These are phyloP conservation scores for Barnettozyma sucrosica DNA, from an alignment of 805 yeast species.

Conservation along the genomic window DNA sequence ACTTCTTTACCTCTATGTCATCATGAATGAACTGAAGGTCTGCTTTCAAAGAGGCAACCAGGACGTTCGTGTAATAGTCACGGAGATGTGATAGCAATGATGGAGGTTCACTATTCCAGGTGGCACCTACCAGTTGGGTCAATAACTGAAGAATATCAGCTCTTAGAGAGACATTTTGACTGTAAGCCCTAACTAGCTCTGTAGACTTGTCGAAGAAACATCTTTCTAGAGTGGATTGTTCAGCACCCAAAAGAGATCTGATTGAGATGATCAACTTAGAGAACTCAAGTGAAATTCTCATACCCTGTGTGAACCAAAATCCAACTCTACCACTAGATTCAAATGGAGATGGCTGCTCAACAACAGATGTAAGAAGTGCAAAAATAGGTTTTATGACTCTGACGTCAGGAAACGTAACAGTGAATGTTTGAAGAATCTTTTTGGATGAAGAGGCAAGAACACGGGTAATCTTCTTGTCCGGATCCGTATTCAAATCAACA, in stretches of 20 bases:
- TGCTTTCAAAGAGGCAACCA: constrained; percentile 52
- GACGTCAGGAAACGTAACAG: constrained; percentile 44
- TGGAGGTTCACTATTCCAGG: constrained; percentile 59
- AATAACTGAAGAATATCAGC: constrained; percentile 48
- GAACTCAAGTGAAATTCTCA: constrained; percentile 46
- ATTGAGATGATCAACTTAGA: constrained; percentile 50
- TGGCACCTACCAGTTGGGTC: constrained; percentile 49
- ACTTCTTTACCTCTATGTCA: constrained; percentile 45
- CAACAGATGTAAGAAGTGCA: constrained; percentile 42
- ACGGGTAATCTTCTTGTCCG: constrained; percentile 38
- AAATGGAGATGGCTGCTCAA: constrained; percentile 31
- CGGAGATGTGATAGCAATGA: constrained; percentile 82
- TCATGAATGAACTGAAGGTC: constrained; percentile 57
- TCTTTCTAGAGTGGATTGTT: constrained; percentile 63
- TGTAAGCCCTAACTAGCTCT: constrained; percentile 51
- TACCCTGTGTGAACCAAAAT: constrained; percentile 44
- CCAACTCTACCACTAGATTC: constrained; percentile 41
- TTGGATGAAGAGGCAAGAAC: constrained; percentile 48
- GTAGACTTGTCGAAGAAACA: constrained; percentile 51
- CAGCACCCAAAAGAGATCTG: constrained; percentile 42
- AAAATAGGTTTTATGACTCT: constrained; percentile 53
- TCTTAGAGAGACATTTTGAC: constrained; percentile 43
- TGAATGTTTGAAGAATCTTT: constrained; percentile 48
- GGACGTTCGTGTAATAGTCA: constrained; percentile 48
- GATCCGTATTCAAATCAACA: constrained; percentile 36